Percentiles rank a stretch among this genome's conserved stretches.
phyloP scores from a whole-genome alignment of 2,329 filamentous ascomycete genomes.

The Knoxdaviesia proteae region DNA sequence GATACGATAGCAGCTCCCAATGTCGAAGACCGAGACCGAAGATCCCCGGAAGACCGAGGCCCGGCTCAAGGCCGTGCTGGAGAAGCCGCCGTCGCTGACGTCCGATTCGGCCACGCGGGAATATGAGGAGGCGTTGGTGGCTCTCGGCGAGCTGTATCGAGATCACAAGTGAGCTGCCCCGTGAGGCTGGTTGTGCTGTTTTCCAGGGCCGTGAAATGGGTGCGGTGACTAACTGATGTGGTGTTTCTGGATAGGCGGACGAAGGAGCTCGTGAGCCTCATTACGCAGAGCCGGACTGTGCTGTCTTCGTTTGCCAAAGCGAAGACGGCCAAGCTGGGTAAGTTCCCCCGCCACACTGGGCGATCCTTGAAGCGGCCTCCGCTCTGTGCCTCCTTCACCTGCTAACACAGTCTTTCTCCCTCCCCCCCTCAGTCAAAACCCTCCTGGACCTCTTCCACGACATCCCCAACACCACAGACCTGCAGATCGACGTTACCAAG shows the following conservation, averaged over 20 bases:
- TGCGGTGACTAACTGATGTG: not conserved
- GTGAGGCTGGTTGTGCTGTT: no score
- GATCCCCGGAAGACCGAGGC: conserved; percentile 69
- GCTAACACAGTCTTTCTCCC: conserved; percentile 1
- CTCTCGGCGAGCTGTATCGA: conserved; percentile 78
- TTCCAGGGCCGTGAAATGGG: no score
- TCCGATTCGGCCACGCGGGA: conserved; percentile 72
- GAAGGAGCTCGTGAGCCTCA: conserved; percentile 70
- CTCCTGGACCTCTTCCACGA: conserved; percentile 86
- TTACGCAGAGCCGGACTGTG: conserved; percentile 74
- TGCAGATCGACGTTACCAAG: conserved; percentile 86
- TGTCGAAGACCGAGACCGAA: conserved; percentile 47
- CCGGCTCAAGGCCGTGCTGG: conserved; percentile 77
- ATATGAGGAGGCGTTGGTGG: conserved; percentile 77
- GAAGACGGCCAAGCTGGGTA: conserved; percentile 95
- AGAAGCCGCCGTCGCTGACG: conserved; percentile 62
- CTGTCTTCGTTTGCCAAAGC: conserved; percentile 96
- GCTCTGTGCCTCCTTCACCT: not conserved
- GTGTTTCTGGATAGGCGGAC: conserved; percentile 34
- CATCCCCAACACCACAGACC: conserved; percentile 87
- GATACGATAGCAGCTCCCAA: not conserved
- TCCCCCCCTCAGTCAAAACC: conserved; percentile 59
- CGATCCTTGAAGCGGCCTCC: not conserved
- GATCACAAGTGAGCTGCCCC: conserved; percentile 46
- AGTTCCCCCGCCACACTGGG: conserved; percentile 10